phyloP scores from a whole-genome alignment of 345 rosid genomes.

The Geranium rotundifolium region DNA sequence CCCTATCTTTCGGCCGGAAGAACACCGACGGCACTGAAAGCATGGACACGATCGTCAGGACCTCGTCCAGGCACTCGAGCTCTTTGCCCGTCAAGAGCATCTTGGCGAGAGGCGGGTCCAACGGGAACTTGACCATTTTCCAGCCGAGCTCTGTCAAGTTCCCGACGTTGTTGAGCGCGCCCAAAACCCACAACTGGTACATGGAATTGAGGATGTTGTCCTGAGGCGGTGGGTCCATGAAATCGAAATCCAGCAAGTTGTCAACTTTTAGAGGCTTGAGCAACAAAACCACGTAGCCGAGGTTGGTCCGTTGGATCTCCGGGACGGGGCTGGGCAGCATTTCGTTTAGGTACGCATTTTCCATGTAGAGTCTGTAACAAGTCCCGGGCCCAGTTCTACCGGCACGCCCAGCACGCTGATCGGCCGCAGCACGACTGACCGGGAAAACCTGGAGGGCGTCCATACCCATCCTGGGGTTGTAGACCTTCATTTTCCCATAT shows the following conservation, averaged over 20 bases:
- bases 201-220: conserved; percentile 95
- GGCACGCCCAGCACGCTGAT: conserved; percentile 97
- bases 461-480: conserved; percentile 99
- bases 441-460: conserved; percentile 98
- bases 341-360: conserved; percentile 81
- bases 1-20: conserved; percentile 91
- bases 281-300: conserved; percentile 86
- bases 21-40: conserved; percentile 97
- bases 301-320: conserved; percentile 95
- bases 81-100: conserved; percentile 93
- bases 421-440: conserved; percentile 87
- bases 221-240: conserved; percentile 99
- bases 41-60: conserved; percentile 94
- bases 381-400: conserved; percentile 99
- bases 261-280: conserved; percentile 86
- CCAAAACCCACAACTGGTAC: conserved; percentile 98
- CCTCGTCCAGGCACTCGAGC: conserved; percentile 74
- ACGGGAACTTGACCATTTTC: conserved; percentile 98
- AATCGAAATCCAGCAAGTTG: conserved; percentile 86
- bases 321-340: conserved; percentile 88
- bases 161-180: conserved; percentile 88
- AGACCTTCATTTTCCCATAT: conserved; percentile 94
- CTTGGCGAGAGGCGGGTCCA: conserved; percentile 98
- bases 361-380: conserved; percentile 86
- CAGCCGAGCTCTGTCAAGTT: conserved; percentile 78